phyloP scores from a whole-genome alignment of 1,284 basidiomycete species.

The Ceratorhiza oryzae-sativae region DNA sequence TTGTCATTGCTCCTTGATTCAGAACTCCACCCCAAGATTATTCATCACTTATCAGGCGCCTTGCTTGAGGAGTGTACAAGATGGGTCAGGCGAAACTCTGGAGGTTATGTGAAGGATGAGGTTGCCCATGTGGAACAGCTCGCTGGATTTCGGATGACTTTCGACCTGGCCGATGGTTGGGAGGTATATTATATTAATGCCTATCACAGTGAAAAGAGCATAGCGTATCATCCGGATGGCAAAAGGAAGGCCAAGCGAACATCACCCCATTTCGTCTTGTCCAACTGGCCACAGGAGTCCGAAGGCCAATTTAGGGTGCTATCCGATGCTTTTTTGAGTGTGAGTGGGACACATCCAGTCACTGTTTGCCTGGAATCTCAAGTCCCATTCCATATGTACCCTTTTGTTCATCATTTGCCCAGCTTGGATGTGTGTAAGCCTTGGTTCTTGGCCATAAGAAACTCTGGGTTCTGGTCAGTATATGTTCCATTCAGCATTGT shows the following conservation, averaged over 20 bases:
- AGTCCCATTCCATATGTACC: background rate
- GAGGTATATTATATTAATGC: background rate
- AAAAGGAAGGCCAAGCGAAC: constrained; percentile 6
- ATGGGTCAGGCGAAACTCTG: background rate
- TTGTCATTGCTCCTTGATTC: background rate
- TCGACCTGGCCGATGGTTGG: background rate
- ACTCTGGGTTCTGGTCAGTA: constrained; percentile 2
- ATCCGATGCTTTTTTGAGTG: background rate
- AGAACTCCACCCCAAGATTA: background rate
- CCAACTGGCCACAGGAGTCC: background rate
- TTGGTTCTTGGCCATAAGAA: background rate
- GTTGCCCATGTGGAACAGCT: background rate
- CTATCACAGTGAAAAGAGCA: constrained; percentile 15
- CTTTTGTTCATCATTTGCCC: background rate
- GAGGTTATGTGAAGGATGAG: constrained; percentile 12
- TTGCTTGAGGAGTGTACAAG: background rate
- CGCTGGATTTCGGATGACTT: background rate
- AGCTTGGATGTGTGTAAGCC: background rate
- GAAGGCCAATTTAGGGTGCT: background rate
- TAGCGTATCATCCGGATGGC: background rate
- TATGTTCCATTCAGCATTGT: background rate
- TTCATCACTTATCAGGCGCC: background rate
- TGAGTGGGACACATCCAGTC: background rate
- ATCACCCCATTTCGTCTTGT: background rate
- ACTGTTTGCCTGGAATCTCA: constrained; percentile 4